Percentiles rank a stretch among this genome's conserved stretches.
Conservation (phyloP, 306 rosid species). For the Pyrus communis region DNA sequence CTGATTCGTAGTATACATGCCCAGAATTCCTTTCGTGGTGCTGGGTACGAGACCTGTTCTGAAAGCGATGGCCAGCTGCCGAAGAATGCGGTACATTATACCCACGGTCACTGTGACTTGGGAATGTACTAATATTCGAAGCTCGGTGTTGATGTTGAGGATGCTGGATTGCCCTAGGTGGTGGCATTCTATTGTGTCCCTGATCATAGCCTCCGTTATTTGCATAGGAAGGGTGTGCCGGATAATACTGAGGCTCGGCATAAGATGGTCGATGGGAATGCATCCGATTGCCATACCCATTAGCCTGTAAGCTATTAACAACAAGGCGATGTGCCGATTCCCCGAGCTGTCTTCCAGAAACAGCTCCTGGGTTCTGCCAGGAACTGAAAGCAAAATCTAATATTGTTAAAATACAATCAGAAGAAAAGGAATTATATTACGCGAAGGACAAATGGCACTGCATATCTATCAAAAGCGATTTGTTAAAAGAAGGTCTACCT, state of each 20-base stretch:
- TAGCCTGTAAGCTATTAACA: constrained; percentile 48
- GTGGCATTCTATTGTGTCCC: constrained; percentile 26
- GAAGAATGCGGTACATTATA: constrained; percentile 23
- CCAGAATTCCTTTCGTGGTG: constrained; percentile 34
- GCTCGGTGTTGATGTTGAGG: constrained; percentile 17
- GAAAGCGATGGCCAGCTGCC: constrained; percentile 7
- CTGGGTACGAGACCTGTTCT: constrained; percentile 33
- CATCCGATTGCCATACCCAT: constrained; percentile 28
- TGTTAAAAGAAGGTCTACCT: constrained; percentile 25
- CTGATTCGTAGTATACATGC: constrained; percentile 34
- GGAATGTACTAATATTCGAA: constrained; percentile 19
- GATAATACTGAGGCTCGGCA: constrained; percentile 17
- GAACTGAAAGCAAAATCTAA: constrained; percentile 4
- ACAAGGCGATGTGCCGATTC: constrained; percentile 64
- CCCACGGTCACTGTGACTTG: constrained; percentile 25
- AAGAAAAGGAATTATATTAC: neutral
- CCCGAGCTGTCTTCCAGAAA: constrained; percentile 61
- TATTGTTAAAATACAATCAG: neutral
- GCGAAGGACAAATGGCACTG: no score
- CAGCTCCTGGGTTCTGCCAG: constrained; percentile 59
- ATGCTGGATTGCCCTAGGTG: constrained; percentile 27
- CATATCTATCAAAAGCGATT: neutral
- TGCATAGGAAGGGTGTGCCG: constrained; percentile 19
- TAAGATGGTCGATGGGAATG: constrained; percentile 26
- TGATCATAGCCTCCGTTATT: constrained; percentile 23